Conservation (phyloP, 2,329 filamentous ascomycete species). For the Nemania diffusa region DNA sequence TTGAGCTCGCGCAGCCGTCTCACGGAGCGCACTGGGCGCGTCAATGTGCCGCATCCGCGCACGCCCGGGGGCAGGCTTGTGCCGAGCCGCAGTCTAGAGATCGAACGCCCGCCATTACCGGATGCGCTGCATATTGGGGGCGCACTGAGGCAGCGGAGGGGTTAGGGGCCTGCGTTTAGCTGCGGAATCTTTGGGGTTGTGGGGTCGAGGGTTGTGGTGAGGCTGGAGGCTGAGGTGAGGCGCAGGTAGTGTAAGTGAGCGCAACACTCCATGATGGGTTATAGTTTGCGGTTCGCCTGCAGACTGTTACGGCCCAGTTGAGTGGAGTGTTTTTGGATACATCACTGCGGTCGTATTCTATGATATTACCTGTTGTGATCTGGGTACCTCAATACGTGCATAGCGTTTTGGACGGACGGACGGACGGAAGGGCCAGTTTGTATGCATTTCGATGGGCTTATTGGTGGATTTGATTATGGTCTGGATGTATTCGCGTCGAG, state of each 20-base stretch:
- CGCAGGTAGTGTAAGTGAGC: not conserved
- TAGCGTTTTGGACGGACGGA: not conserved
- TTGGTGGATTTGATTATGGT: not conserved
- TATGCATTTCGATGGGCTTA: not conserved
- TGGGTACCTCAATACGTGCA: not conserved
- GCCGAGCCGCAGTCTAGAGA: constrained; percentile 67
- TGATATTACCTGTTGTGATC: not conserved
- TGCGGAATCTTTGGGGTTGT: constrained; percentile 23
- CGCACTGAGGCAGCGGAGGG: constrained; percentile 42
- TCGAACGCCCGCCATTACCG: constrained; percentile 56
- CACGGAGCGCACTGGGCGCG: constrained; percentile 62
- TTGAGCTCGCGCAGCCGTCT: constrained; percentile 54
- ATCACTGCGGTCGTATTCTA: not conserved
- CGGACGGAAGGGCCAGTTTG: not conserved
- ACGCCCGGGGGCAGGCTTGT: constrained; percentile 64
- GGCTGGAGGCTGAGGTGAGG: too few relatives aligned
- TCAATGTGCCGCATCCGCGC: constrained; percentile 67
- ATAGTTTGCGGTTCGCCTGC: not conserved
- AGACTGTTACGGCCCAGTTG: not conserved
- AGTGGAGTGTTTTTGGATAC: not conserved
- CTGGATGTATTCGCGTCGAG: not conserved
- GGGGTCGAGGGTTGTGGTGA: too few relatives aligned
- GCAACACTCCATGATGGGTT: not conserved
- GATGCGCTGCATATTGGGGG: constrained; percentile 45
- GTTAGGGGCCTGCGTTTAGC: constrained; percentile 37